Evolutionary conservation across 148 eudicot genomes (phyloP), one percentile per base, ranked within the genome.

Genomic region (Cornus controversa): DNA sequence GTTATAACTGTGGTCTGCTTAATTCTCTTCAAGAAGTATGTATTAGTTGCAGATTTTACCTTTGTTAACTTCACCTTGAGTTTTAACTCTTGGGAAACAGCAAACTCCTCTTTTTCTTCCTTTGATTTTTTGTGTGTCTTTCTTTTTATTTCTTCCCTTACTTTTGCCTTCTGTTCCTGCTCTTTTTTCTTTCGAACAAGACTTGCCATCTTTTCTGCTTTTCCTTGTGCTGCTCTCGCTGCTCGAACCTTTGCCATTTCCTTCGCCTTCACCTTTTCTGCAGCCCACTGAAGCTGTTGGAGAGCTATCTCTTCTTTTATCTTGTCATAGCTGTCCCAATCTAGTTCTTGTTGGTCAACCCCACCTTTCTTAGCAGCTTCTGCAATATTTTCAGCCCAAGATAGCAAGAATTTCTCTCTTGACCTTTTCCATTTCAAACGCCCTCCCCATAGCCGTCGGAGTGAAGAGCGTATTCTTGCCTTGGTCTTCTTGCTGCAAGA

Each of bases 291-390:
- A 77, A 69, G 85, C 80, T 76, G 76, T 76, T 75, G 85, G 31
- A 79, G 66, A 45, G 89, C 89, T 75, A 87, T 82, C 80, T 91
- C 94, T 74, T 74, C 78, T 84, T 90, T 87, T 36, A 90, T 75
- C 77, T 67, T 82, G 58, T 86, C 89, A 72, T 90, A 91, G 82
- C 97, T 93, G 85, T 92, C 85, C 98, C 98, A 95, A 7, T 84
- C 80, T 71, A 95, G 86, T 79, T 89, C 89, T 78, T 90, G 75
- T 71, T 95, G 87, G 24, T 76, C 84, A 37, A 72, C 69, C 67
- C 93, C 93, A 77, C 98, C 98, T 84, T 62, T 79, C 82, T 85
- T 93, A 74, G 98, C 97, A 86, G 95, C 91, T 65, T 87, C 84
- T 77, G 94, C 96, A 69, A 95, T 83, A 74, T 84, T 86, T 79